Evolutionary conservation across 139 green algal genomes (phyloP).

Genomic region (Cymbomonas tetramitiformis): DNA sequence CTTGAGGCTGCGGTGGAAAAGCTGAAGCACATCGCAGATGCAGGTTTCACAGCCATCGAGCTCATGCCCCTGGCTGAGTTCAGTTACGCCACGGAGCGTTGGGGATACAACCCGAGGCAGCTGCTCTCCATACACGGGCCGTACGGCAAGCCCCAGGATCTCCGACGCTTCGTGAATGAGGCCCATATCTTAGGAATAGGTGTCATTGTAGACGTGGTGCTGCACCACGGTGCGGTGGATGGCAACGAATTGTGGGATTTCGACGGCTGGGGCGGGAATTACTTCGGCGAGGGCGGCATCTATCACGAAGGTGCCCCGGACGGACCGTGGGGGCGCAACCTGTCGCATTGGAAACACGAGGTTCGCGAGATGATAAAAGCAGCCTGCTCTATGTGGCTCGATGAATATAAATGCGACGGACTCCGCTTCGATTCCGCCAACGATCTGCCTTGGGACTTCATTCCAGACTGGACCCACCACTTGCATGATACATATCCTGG

Average conservation of each 20-base stretch:
- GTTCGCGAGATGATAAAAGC: slow-evolving; percentile 28
- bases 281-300: slow-evolving; percentile 41
- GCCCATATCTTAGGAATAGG: slow-evolving; percentile 30
- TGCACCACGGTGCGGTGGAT: slow-evolving; percentile 41
- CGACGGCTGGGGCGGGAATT: slow-evolving; percentile 34
- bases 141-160: slow-evolving; percentile 40
- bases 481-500: slow-evolving; percentile 33
- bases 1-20: slow-evolving; percentile 8
- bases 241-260: slow-evolving; percentile 44
- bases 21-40: slow-evolving; percentile 23
- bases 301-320: slow-evolving; percentile 48
- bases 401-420: slow-evolving; percentile 40
- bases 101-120: slow-evolving; percentile 49
- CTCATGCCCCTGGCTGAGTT: slow-evolving; percentile 46
- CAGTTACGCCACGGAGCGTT: slow-evolving; percentile 18
- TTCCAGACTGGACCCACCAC: slow-evolving; percentile 33
- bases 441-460: slow-evolving; percentile 36
- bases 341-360: slow-evolving; percentile 47
- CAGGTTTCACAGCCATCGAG: slow-evolving; percentile 34
- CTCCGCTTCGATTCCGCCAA: slow-evolving; percentile 51
- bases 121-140: slow-evolving; percentile 29
- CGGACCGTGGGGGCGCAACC: slow-evolving; percentile 39
- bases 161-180: slow-evolving; percentile 41
- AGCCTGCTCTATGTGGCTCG: slow-evolving; percentile 18
- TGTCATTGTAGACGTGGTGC: slow-evolving; percentile 53